These are phyloP conservation scores for Zopfia rhizophila DNA, from an alignment of 2,329 filamentous ascomycete genomes.

Conservation along the genomic window DNA sequence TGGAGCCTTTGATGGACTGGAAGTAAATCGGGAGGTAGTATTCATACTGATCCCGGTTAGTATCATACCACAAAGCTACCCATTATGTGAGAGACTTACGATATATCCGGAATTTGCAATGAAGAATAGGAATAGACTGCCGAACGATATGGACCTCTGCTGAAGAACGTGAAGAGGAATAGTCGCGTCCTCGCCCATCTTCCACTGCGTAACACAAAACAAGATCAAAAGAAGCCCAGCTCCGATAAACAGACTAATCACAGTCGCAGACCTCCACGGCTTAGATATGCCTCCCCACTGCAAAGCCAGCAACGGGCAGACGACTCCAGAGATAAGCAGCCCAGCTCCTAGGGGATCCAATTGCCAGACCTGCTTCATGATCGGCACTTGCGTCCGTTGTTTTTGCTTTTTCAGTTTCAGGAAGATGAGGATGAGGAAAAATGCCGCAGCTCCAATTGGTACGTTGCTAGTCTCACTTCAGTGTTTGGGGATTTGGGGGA, in stretches of 20 bases:
- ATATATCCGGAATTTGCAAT: too few relatives aligned
- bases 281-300: conserved; percentile 30
- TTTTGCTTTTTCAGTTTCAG: conserved; percentile 35
- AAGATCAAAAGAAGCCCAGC: conserved; percentile 57
- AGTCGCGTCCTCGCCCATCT: conserved; percentile 40
- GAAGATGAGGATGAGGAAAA: conserved; percentile 33
- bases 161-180: conserved; percentile 34
- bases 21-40: conserved; percentile 60
- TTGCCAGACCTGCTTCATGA: conserved; percentile 49
- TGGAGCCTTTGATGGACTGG: conserved; percentile 50
- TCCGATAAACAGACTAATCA: conserved; percentile 61
- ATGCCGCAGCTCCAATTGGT: conserved; percentile 54
- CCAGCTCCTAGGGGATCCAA: conserved; percentile 57
- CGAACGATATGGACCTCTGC: conserved; percentile 28
- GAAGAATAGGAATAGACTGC: conserved; percentile 33
- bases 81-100: too few relatives aligned
- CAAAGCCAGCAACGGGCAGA: conserved; percentile 48
- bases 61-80: too few relatives aligned
- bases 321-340: conserved; percentile 50
- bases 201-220: conserved; percentile 51
- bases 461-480: too few relatives aligned
- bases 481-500: too few relatives aligned
- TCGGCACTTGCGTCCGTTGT: too few relatives aligned
- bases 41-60: too few relatives aligned
- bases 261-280: conserved; percentile 47